Evolutionary conservation across 139 green algal species (phyloP).

Genomic region (Chlorella sp.): DNA sequence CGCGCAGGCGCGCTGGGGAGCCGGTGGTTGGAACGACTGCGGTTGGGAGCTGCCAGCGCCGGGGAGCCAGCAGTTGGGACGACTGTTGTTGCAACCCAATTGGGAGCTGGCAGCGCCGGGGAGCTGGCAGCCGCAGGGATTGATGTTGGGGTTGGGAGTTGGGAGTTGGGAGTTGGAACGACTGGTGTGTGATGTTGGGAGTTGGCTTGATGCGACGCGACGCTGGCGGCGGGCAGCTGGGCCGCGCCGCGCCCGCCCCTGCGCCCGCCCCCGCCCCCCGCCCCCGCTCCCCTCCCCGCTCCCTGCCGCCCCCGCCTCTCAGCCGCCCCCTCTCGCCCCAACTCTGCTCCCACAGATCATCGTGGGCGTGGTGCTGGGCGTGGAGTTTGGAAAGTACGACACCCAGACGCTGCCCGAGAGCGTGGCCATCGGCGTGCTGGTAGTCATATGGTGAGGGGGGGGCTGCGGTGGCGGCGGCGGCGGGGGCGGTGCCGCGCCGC

Average conservation of each 20-base stretch:
- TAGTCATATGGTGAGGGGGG: too few relatives aligned
- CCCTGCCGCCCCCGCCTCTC: not conserved
- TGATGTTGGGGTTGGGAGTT: too few relatives aligned
- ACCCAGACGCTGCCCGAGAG: slow-evolving; percentile 23
- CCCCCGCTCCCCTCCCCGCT: not conserved
- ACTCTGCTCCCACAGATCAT: slow-evolving; percentile 39
- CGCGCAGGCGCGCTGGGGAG: slow-evolving; percentile 28
- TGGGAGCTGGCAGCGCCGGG: too few relatives aligned
- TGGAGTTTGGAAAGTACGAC: slow-evolving; percentile 40
- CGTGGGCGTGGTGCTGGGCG: slow-evolving; percentile 43
- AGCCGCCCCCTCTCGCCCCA: not conserved
- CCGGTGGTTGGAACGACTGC: not conserved
- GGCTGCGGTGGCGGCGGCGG: too few relatives aligned
- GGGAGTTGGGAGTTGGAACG: too few relatives aligned
- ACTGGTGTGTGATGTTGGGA: too few relatives aligned
- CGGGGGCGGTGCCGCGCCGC: too few relatives aligned
- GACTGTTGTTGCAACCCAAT: too few relatives aligned
- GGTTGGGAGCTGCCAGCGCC: not conserved
- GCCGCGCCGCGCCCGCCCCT: not conserved
- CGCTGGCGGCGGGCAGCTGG: too few relatives aligned
- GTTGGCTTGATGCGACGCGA: too few relatives aligned
- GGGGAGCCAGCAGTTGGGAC: too few relatives aligned
- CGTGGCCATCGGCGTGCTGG: slow-evolving; percentile 48
- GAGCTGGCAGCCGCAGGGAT: too few relatives aligned
- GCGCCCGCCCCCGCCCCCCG: not conserved